phyloP scores from a whole-genome alignment of 106 monocot genomes.

The Dioscorea zingiberensis region DNA sequence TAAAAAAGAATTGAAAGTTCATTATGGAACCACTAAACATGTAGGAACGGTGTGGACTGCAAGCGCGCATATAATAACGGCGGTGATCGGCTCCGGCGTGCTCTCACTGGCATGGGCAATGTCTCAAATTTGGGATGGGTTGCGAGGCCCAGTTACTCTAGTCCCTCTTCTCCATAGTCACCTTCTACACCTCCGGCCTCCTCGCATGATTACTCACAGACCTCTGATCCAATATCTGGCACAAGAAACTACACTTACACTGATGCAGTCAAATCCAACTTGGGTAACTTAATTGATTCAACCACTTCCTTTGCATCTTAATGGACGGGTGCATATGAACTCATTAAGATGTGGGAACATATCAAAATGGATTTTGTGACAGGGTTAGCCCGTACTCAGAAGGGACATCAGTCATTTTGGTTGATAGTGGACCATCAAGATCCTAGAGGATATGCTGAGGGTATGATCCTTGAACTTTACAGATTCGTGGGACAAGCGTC shows the following conservation, averaged over 20 bases:
- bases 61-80: conserved; percentile 68
- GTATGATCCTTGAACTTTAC: no score
- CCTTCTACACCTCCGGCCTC: conserved; percentile 44
- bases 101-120: conserved; percentile 52
- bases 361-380: no score
- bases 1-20: no score
- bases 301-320: not conserved
- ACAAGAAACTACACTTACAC: conserved; percentile 44
- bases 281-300: conserved; percentile 10
- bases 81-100: conserved; percentile 69
- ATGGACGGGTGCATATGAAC: no score
- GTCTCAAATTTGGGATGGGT: conserved; percentile 55
- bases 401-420: no score
- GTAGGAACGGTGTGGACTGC: conserved; percentile 67
- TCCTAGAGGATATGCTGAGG: no score
- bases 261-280: conserved; percentile 32
- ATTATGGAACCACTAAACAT: not conserved
- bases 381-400: no score
- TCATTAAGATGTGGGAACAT: no score
- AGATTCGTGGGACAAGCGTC: no score
- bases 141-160: conserved; percentile 22
- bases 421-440: no score
- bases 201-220: conserved; percentile 51
- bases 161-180: conserved; percentile 38
- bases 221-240: conserved; percentile 19